phyloP scores from a whole-genome alignment of 2,329 filamentous ascomycete genomes.

The Ceratocystis variospora region DNA sequence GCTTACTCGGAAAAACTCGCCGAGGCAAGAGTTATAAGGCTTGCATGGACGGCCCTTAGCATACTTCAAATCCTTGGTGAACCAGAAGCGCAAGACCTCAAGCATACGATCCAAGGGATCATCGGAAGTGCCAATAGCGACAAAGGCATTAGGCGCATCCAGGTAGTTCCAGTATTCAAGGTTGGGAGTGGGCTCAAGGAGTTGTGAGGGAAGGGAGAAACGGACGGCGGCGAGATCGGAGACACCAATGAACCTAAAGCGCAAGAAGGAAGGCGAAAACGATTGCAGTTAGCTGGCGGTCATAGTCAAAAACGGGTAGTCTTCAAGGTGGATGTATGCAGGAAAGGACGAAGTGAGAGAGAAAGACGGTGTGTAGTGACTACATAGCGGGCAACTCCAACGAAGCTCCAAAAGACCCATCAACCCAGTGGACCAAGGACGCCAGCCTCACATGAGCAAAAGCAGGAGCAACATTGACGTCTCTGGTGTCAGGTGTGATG shows the following conservation, averaged over 20 bases:
- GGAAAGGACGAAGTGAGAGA: neutral
- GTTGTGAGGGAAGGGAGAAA: constrained; percentile 88
- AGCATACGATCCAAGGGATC: constrained; percentile 88
- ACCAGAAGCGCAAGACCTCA: constrained; percentile 91
- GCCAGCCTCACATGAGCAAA: neutral
- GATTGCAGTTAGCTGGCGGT: neutral
- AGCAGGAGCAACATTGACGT: neutral
- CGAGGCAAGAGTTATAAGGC: constrained; percentile 92
- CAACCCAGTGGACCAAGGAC: neutral
- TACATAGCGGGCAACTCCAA: neutral
- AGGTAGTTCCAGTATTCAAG: constrained; percentile 99
- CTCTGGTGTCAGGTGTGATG: neutral
- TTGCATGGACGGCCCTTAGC: constrained; percentile 98
- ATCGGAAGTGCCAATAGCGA: constrained; percentile 72
- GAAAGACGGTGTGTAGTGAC: neutral
- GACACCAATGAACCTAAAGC: constrained; percentile 76
- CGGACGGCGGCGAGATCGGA: constrained; percentile 88
- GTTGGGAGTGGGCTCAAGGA: constrained; percentile 91
- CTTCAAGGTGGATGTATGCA: neutral
- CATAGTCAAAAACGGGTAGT: neutral
- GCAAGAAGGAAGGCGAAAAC: neutral
- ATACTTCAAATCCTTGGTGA: constrained; percentile 98
- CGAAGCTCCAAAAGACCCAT: neutral
- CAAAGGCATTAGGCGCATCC: constrained; percentile 83
- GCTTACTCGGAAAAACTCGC: constrained; percentile 88